A percentile compares a stretch with the other conserved stretches of the same genome.
These are phyloP conservation scores for Eutrema salsugineum DNA, from an alignment of 441 rosid genomes.

Conservation along the genomic window DNA sequence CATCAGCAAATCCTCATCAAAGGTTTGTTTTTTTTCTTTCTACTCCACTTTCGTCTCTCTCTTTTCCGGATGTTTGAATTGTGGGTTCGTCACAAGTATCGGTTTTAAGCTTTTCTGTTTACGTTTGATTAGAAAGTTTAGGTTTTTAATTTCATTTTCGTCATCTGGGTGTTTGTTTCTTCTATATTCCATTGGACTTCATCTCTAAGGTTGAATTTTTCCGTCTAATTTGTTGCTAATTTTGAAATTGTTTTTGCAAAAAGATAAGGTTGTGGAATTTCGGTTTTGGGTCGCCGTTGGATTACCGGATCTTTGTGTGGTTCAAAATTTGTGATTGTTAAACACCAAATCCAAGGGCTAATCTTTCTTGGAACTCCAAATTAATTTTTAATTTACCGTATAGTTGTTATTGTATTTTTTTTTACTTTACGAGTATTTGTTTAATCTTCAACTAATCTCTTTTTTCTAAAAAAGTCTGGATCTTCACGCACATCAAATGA, in stretches of 20 bases:
- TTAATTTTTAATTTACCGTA: background rate
- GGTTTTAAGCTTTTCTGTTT: background rate
- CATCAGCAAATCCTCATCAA: slow-evolving; percentile 43
- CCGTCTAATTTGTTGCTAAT: background rate
- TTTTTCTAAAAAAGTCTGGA: slow-evolving; percentile 7
- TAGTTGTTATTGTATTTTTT: background rate
- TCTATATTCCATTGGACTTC: background rate
- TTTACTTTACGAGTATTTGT: slow-evolving; percentile 13
- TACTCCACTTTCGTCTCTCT: background rate
- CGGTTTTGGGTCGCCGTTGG: slow-evolving; percentile 12
- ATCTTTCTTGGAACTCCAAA: slow-evolving; percentile 33
- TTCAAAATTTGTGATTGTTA: slow-evolving; percentile 6
- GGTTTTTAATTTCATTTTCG: background rate
- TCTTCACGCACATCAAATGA: slow-evolving; percentile 35
- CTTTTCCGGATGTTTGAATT: background rate
- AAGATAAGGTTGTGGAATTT: background rate
- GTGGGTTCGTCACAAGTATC: background rate
- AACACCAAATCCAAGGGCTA: slow-evolving; percentile 29
- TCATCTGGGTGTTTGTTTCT: slow-evolving; percentile 4
- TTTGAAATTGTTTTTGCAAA: background rate
- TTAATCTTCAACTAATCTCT: slow-evolving; percentile 16
- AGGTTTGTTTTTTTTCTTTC: slow-evolving; percentile 39
- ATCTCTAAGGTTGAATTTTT: slow-evolving; percentile 3
- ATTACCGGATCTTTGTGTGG: slow-evolving; percentile 22
- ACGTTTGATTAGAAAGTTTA: background rate